phyloP scores from a whole-genome alignment of 2,329 filamentous ascomycete species.

The Monosporascus sp. region DNA sequence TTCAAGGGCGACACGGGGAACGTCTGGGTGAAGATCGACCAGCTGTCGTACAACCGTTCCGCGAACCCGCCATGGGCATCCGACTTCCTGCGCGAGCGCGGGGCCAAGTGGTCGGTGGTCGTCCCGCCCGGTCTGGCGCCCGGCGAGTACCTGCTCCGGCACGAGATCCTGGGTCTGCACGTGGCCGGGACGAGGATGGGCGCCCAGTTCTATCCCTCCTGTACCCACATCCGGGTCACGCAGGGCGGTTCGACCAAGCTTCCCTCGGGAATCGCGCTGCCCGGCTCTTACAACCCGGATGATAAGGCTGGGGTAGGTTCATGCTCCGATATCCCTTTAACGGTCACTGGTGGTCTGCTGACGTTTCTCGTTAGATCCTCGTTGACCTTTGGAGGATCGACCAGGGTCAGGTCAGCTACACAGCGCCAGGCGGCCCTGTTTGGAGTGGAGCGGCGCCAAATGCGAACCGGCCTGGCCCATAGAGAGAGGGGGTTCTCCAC shows the following conservation, averaged over 20 bases:
- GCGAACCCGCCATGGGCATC: slow-evolving; percentile 28
- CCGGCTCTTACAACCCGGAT: slow-evolving; percentile 11
- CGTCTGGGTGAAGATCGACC: slow-evolving; percentile 33
- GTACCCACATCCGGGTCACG: slow-evolving; percentile 19
- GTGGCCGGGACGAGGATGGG: slow-evolving; percentile 28
- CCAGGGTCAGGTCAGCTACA: not conserved
- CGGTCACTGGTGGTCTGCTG: too few species aligned
- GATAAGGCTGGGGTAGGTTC: slow-evolving; percentile 5
- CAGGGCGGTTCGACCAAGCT: slow-evolving; percentile 8
- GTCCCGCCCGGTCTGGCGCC: slow-evolving; percentile 22
- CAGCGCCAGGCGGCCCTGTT: not conserved
- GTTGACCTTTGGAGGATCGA: not conserved
- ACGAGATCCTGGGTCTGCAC: slow-evolving; percentile 41
- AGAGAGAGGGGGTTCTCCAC: not conserved
- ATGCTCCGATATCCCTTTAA: too few species aligned
- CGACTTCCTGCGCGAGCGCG: slow-evolving; percentile 27
- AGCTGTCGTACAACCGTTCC: slow-evolving; percentile 25
- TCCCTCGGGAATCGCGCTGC: slow-evolving; percentile 10
- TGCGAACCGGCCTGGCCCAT: not conserved
- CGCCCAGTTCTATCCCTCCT: slow-evolving; percentile 40
- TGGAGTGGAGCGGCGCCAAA: not conserved
- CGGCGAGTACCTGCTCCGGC: slow-evolving; percentile 37
- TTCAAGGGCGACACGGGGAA: slow-evolving; percentile 28
- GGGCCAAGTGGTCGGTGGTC: slow-evolving; percentile 26
- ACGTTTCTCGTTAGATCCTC: not conserved